phyloP scores from a whole-genome alignment of 139 green algal genomes.

The Pleodorina starrii region DNA sequence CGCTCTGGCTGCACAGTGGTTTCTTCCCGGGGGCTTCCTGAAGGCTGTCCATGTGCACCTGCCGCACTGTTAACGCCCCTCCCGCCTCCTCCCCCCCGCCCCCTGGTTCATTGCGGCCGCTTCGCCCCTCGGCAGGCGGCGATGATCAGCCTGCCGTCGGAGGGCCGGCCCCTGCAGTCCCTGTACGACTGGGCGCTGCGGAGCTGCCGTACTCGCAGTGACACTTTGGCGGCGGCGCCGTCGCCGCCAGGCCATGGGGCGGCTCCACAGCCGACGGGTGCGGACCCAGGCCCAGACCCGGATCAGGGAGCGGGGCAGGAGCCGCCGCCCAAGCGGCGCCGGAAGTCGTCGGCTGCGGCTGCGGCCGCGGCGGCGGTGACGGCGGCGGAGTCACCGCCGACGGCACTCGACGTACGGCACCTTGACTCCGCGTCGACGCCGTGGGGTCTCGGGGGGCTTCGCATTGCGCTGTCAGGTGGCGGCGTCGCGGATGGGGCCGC shows the following conservation, averaged over 20 bases:
- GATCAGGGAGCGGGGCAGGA: background rate
- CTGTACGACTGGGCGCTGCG: constrained; percentile 14
- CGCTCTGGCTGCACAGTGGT: too few species aligned
- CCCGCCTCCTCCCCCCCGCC: too few species aligned
- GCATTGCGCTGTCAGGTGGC: background rate
- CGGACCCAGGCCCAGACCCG: background rate
- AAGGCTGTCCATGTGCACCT: too few species aligned
- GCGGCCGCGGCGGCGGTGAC: background rate
- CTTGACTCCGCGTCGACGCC: background rate
- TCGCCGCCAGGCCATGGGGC: background rate
- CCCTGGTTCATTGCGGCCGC: too few species aligned
- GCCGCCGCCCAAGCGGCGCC: constrained; percentile 4
- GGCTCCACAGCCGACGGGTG: too few species aligned
- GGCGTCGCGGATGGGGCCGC: background rate
- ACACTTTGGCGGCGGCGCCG: background rate
- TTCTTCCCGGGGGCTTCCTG: too few species aligned
- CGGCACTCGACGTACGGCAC: too few species aligned
- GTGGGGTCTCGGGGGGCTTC: background rate
- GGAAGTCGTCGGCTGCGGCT: background rate
- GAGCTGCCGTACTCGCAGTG: background rate
- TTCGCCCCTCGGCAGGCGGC: too few species aligned
- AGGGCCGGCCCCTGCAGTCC: background rate
- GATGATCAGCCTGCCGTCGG: background rate
- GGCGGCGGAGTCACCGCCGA: too few species aligned
- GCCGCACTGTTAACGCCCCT: too few species aligned